A percentile compares a stretch with the other conserved stretches of the same genome.
Conservation (phyloP, 2,329 filamentous ascomycete species). For the Arthrobotrys sphaeroides region DNA sequence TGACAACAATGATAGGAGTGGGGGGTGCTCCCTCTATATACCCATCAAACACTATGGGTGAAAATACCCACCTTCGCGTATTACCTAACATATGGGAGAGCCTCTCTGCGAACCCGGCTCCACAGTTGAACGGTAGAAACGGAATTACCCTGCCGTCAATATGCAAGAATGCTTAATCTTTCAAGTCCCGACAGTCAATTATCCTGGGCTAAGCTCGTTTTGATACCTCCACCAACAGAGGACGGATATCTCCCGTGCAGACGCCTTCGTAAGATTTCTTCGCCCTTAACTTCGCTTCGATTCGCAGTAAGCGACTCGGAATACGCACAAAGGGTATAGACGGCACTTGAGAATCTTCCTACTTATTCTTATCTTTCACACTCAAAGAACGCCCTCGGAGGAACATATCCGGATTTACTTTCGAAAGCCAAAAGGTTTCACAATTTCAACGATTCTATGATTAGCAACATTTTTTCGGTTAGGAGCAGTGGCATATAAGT, state of each 20-base stretch:
- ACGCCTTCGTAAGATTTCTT: neutral
- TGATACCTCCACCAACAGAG: neutral
- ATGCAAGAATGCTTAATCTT: neutral
- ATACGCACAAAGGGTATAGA: neutral
- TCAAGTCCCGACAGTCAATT: neutral
- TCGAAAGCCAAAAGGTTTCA: neutral
- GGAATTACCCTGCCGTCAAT: conserved; percentile 1
- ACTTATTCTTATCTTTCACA: neutral
- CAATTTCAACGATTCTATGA: neutral
- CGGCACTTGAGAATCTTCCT: neutral
- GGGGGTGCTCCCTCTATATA: conserved; percentile 4
- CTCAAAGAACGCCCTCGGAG: neutral
- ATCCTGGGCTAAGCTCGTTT: neutral
- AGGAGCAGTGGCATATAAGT: neutral
- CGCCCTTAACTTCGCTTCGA: neutral
- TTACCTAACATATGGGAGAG: conserved; percentile 16
- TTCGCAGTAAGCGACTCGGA: conserved; percentile 6
- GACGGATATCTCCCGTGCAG: neutral
- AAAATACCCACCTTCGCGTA: neutral
- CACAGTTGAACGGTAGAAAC: conserved; percentile 2
- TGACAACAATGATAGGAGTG: neutral
- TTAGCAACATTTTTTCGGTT: neutral
- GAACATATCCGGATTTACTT: neutral
- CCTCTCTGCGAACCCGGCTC: conserved; percentile 15
- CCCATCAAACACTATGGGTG: neutral